Evolutionary conservation across 2,329 filamentous ascomycete species (phyloP).

Genomic region (Fusarium tricinctum): DNA sequence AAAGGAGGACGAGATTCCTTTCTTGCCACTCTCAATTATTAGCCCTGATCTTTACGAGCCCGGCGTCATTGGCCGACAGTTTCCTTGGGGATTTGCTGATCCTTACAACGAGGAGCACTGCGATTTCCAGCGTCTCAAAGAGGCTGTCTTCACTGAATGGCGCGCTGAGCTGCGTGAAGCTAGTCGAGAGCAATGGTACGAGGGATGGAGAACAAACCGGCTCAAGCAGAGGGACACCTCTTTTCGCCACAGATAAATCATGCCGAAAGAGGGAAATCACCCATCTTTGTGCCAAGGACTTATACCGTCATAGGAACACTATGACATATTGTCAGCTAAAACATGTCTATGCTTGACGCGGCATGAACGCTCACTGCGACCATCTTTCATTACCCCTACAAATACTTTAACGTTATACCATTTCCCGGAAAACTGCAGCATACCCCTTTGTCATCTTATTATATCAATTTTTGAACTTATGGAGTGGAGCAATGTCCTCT

Average conservation of each 20-base stretch:
- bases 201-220: constrained; percentile 87
- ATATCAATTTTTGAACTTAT: constrained; percentile 38
- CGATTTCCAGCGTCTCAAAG: constrained; percentile 91
- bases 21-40: constrained; percentile 91
- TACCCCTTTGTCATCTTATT: constrained; percentile 53
- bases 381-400: constrained; percentile 43
- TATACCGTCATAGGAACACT: background rate
- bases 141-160: constrained; percentile 95
- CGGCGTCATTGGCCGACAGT: constrained; percentile 83
- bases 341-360: constrained; percentile 34
- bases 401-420: constrained; percentile 41
- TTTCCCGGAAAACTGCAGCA: constrained; percentile 54
- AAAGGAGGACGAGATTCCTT: constrained; percentile 72
- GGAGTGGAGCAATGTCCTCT: constrained; percentile 29
- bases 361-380: constrained; percentile 35
- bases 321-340: constrained; percentile 11
- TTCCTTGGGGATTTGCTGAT: constrained; percentile 97
- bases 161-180: constrained; percentile 89
- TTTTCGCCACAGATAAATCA: constrained; percentile 53
- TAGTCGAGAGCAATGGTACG: constrained; percentile 93
- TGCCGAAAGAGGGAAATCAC: constrained; percentile 7
- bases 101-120: constrained; percentile 93
- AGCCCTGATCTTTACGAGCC: constrained; percentile 93
- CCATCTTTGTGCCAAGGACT: constrained; percentile 9
- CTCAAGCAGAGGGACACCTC: constrained; percentile 68